These are phyloP conservation scores for Puccinia polysora DNA, from an alignment of 1,284 basidiomycete genomes.

Conservation along the genomic window DNA sequence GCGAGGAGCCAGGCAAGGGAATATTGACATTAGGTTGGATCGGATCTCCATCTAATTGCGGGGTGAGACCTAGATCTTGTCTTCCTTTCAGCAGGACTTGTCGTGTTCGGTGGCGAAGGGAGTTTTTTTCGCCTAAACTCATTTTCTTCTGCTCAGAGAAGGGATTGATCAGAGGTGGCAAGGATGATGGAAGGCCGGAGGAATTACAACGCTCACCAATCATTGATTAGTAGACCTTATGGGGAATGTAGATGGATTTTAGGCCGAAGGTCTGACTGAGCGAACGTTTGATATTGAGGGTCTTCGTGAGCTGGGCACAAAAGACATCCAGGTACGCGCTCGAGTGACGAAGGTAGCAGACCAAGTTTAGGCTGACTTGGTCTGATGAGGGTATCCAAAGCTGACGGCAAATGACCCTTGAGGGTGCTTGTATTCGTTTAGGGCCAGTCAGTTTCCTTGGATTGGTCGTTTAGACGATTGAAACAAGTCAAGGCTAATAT, in stretches of 20 bases:
- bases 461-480: no score
- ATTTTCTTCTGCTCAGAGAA: constrained; percentile 8
- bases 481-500: no score
- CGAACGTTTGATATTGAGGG: no score
- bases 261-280: background rate
- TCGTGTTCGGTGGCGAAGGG: constrained; percentile 13
- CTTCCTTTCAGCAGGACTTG: constrained; percentile 3
- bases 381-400: no score
- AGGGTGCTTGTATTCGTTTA: no score
- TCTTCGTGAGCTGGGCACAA: no score
- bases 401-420: no score
- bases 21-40: background rate
- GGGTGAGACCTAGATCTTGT: background rate
- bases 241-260: background rate
- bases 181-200: background rate
- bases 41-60: background rate
- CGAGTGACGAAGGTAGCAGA: no score
- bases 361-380: no score
- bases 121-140: background rate
- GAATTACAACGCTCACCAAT: background rate
- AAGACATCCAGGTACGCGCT: no score
- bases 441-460: no score
- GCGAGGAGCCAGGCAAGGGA: background rate
- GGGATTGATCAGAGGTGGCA: background rate
- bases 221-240: constrained; percentile 12